A percentile compares a stretch with the other conserved stretches of the same genome.
Evolutionary conservation across 2,329 filamentous ascomycete species (phyloP).

Genomic region (Scorias spongiosa): DNA sequence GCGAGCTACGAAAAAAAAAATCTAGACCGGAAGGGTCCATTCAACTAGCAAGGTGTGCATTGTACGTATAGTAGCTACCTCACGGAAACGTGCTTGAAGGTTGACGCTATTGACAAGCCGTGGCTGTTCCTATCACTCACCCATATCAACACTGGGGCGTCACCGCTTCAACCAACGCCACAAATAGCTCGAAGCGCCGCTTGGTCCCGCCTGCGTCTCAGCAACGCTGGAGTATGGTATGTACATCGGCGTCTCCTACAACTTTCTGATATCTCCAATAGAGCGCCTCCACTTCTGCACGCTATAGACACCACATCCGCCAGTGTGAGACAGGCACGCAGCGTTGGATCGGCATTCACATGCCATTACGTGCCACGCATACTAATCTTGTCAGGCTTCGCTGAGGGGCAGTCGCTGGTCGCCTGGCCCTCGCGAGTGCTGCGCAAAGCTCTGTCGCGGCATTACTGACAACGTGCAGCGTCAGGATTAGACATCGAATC

Average conservation of each 20-base stretch:
- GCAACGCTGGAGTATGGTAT: neutral
- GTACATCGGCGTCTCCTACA: too few species aligned
- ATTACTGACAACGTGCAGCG: neutral
- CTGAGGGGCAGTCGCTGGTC: neutral
- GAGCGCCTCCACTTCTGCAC: too few species aligned
- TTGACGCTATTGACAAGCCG: too few species aligned
- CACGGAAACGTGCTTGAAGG: too few species aligned
- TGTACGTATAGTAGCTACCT: too few species aligned
- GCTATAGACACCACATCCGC: too few species aligned
- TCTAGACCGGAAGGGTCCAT: too few species aligned
- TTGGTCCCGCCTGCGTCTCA: neutral
- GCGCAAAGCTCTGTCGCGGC: neutral
- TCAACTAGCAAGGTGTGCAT: too few species aligned
- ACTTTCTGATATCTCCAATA: too few species aligned
- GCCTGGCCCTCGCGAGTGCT: neutral
- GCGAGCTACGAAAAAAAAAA: too few species aligned
- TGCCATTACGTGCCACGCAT: neutral
- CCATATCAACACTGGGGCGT: neutral
- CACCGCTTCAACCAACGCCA: neutral
- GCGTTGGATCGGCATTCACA: neutral
- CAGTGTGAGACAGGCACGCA: too few species aligned
- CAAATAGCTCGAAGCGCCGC: neutral
- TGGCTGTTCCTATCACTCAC: too few species aligned
- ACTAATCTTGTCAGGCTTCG: neutral
- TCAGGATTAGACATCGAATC: neutral